A percentile compares a stretch with the other conserved stretches of the same genome.
These are phyloP conservation scores for Penstemon davidsonii DNA, from an alignment of 257 asterid species.

Conservation along the genomic window DNA sequence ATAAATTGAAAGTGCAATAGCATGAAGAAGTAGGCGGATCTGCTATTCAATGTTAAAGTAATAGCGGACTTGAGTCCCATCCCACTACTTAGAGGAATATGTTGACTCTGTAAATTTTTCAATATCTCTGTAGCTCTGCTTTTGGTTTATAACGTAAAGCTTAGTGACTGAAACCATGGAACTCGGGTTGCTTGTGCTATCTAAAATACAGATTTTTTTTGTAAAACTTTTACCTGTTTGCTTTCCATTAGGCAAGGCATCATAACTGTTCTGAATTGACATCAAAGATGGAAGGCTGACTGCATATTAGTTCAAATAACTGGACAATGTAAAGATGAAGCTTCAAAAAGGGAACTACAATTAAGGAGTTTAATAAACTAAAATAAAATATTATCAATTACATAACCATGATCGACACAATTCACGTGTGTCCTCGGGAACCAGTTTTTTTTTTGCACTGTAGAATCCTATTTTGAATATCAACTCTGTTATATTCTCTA, in stretches of 20 bases:
- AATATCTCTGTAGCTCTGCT: neutral
- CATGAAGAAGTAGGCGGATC: neutral
- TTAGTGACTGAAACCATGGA: neutral
- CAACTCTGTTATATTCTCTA: neutral
- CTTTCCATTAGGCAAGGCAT: neutral
- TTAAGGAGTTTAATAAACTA: too few species aligned
- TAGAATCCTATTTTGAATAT: neutral
- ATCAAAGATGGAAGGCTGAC: slow-evolving; percentile 6
- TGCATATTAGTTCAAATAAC: neutral
- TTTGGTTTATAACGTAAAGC: slow-evolving; percentile 2
- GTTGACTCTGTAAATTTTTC: neutral
- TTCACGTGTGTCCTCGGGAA: neutral
- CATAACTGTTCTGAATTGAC: neutral
- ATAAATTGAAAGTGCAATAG: neutral
- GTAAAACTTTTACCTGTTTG: neutral
- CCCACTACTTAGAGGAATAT: neutral
- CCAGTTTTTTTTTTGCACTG: neutral
- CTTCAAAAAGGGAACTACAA: too few species aligned
- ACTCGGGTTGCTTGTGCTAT: neutral
- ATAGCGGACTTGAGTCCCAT: slow-evolving; percentile 4
- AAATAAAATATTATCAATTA: too few species aligned
- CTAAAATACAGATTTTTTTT: neutral
- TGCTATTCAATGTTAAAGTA: neutral
- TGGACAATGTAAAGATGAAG: too few species aligned
- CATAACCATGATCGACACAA: too few species aligned